Evolutionary conservation across 2,329 filamentous ascomycete species (phyloP), one percentile per base, ranked within the genome.

Genomic region (Epichloe amarillans): DNA sequence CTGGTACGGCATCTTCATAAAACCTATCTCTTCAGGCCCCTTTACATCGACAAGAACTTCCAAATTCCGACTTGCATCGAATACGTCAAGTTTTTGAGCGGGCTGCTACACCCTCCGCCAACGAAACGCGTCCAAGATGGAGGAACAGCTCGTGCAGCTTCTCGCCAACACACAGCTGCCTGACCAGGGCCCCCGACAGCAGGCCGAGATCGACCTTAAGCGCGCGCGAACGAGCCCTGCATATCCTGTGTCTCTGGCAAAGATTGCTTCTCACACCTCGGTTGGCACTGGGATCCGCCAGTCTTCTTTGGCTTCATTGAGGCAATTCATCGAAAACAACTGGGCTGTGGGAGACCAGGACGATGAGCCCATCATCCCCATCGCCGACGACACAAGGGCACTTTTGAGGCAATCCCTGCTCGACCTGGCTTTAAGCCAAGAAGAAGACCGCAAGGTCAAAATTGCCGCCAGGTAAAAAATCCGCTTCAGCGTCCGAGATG

Each of bases 101-200:
- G 40, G 40, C 40, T 42, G 19, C 19, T 38, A 42, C 19, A 7
- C 6, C n/a, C 48, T 17, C 46, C 50, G 33, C 35, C 40, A 52
- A 52, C 50, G 45, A 52, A 30, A 36, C 33, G 36, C 26, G 30
- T 33, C 55, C 61, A 63, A 55, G 61, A 95, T 95, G 89, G 90
- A 95, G 78, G 84, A 94, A 71, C 84, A 95, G 74, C 81, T 98
- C 68, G 83, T 93, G 61, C 83, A 84, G 68, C 79, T 97, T 66
- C 83, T 98, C 57, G 81, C 84, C 62, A 88, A 89, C 69, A 95
- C 90, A 47, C 88, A 95, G 72, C 83, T 83, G 56, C 62, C 86
- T 54, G 80, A 83, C 53, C 83, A 91, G 66, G 82, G 72, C 50
- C 83, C 83, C 52, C 84, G 91, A 67, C 89, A 87, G 66, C 82